Conservation (phyloP, 495 filamentous ascomycete genomes). For the Xylaria castorea region DNA sequence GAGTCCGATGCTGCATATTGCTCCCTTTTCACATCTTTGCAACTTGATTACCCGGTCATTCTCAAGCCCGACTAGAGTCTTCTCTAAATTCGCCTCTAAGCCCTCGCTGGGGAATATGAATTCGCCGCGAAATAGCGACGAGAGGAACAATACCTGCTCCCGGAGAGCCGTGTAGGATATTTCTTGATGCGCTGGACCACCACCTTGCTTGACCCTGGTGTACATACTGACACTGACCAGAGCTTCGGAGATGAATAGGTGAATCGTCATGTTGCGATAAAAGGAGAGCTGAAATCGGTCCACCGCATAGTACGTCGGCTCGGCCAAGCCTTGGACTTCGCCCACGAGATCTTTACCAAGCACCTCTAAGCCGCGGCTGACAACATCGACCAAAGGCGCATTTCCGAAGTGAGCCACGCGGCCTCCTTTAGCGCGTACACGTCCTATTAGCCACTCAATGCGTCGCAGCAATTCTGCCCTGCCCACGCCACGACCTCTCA, state of each 20-base stretch:
- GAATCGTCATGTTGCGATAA: slow-evolving; percentile 99
- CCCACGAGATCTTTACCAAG: slow-evolving; percentile 88
- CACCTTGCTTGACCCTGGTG: slow-evolving; percentile 85
- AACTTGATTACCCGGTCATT: slow-evolving; percentile 79
- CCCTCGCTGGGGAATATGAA: slow-evolving; percentile 96
- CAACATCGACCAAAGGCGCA: slow-evolving; percentile 76
- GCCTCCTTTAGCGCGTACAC: slow-evolving; percentile 84
- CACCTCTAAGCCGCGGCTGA: slow-evolving; percentile 88
- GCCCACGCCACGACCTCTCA: slow-evolving; percentile 91
- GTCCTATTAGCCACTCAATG: slow-evolving; percentile 86
- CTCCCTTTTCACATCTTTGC: slow-evolving; percentile 60
- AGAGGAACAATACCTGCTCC: slow-evolving; percentile 85
- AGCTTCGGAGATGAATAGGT: slow-evolving; percentile 92
- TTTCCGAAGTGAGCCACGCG: slow-evolving; percentile 92
- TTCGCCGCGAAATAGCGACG: slow-evolving; percentile 90
- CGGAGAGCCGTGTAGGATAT: slow-evolving; percentile 74
- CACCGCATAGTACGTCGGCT: slow-evolving; percentile 90
- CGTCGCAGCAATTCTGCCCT: slow-evolving; percentile 83
- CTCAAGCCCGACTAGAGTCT: slow-evolving; percentile 77
- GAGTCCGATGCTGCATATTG: slow-evolving; percentile 72
- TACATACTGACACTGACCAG: slow-evolving; percentile 90
- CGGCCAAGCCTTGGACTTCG: slow-evolving; percentile 74
- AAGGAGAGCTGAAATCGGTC: slow-evolving; percentile 97
- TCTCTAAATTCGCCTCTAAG: slow-evolving; percentile 76
- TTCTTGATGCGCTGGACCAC: slow-evolving; percentile 78